These are phyloP conservation scores for Cystoisospora suis DNA, from an alignment of 169 alveolate species.

Conservation along the genomic window DNA sequence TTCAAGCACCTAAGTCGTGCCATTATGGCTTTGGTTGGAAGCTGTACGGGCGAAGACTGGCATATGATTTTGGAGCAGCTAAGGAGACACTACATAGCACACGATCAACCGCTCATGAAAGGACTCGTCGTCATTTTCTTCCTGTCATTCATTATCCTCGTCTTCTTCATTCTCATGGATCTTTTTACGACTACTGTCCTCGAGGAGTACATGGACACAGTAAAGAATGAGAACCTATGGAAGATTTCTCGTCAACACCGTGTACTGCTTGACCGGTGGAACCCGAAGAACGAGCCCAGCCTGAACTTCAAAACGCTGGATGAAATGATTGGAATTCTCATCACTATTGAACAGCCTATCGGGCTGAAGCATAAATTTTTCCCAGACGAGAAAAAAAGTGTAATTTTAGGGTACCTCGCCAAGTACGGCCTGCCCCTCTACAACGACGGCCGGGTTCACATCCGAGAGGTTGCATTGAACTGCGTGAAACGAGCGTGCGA, in stretches of 20 bases:
- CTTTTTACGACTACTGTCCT: constrained; percentile 57
- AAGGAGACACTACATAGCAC: constrained; percentile 36
- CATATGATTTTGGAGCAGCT: constrained; percentile 48
- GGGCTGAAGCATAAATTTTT: constrained; percentile 43
- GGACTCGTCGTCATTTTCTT: constrained; percentile 23
- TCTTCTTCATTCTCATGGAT: constrained; percentile 56
- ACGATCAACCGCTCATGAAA: not conserved
- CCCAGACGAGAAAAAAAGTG: not conserved
- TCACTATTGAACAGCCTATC: constrained; percentile 34
- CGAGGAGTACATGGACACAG: constrained; percentile 62
- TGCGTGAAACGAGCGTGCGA: constrained; percentile 62
- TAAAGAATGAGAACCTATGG: constrained; percentile 54
- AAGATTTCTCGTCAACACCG: constrained; percentile 56
- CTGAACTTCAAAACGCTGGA: constrained; percentile 12
- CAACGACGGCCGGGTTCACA: constrained; percentile 40
- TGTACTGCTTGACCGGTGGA: constrained; percentile 50
- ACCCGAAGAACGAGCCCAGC: constrained; percentile 17
- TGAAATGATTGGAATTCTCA: constrained; percentile 50
- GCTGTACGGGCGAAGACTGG: constrained; percentile 65
- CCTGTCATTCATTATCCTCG: constrained; percentile 43
- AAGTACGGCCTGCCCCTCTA: constrained; percentile 50
- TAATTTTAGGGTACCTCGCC: constrained; percentile 40
- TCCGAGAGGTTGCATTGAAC: constrained; percentile 54
- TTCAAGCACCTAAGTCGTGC: constrained; percentile 28
- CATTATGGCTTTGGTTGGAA: constrained; percentile 36